Base-by-base conservation (phyloP, 495 filamentous ascomycete genomes). In the Lepraria neglecta region DNA sequence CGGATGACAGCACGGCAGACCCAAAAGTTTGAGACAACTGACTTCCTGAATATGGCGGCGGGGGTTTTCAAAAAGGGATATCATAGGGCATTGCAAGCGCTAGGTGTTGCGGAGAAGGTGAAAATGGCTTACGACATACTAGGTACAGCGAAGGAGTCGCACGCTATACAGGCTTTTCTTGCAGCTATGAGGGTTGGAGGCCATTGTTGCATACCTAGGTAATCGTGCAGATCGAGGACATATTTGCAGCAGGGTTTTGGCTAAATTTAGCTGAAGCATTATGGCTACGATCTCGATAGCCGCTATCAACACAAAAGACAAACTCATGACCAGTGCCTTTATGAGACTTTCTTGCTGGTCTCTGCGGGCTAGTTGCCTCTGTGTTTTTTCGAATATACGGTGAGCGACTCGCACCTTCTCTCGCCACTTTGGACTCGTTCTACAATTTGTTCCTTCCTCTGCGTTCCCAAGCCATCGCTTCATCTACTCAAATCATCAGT, bases 31-130 rank as follows among this genome's bases (percentile, higher is more conserved):
- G 6, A 43, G 11, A 24, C 1, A 24, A 6, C 14, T 57, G 27
- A 6, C 15, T 57, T 45, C 17, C 14, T 6, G 19, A 27, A 31
- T 56, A 21, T 56, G 31, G 19, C 6, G 30, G 35, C 27, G 15
- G 3, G 10, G 17, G 14, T 21, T 3, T 21, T 31, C 1, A 52
- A 0, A 4, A 33, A 31, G 3, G 6, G 24, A 9, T 6, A n/a
- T 52, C 24, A 40, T 27, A 40, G 7, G 21, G 35, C 35, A 57
- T 57, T 27, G 19, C 38, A 15, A 57, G 54, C 54, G 54, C 1
- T 45, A 27, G 54, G 54, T 57, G 54, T 57, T 42, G 17, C 38
- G 38, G 54, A n/a, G 27, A 45, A 43, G 21, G 51, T 24, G 30
- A 15, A 54, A 11, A n/a, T 3, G 51, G 31, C 35, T 24, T 35